Base-by-base conservation (phyloP, 2,329 filamentous ascomycete species). In the Trematosphaeria pertusa region DNA sequence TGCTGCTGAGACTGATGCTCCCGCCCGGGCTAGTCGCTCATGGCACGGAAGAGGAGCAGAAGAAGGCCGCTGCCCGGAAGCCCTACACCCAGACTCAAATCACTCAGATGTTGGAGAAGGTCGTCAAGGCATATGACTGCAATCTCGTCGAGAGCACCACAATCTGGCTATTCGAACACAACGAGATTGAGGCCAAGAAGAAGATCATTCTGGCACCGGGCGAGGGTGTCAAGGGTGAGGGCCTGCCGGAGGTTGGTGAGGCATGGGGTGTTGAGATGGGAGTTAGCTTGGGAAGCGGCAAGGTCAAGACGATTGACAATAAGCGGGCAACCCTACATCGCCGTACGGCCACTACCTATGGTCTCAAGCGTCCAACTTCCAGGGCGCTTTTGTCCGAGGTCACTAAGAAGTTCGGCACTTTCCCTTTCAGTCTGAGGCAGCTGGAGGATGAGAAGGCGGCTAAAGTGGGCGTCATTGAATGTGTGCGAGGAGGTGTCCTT, bases 231-330 rank as follows among this genome's bases (percentile, higher is more conserved):
- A 95, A 91, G 79, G 93, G 93, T 46, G 94, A 99, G 52, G 94
- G 94, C 67, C 75, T 85, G 47, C 89, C 94, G 47, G 93, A 95
- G 68, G 78, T 96, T 46, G 88, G 90, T 59, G 94, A 99, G 73
- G 92, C 96, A 52, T 99, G 94, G 94, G 94, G 94, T 75, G 90
- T 99, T 44, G 94, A 99, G 81, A 86, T 97, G 71, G 93, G 93
- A 62, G 85, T 99, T 70, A 94, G 89, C 75, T 79, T 94, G 64
- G 92, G 92, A 57, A 87, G 85, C 53, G 94, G 94, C 72, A 99
- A 99, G 82, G 88, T 96, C 75, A 99, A 97, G 87, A 87, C 81
- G 61, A 81, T 96, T 52, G 86, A 91, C 67, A 88, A 95, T 76
- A 61, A 46, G 38, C 86, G 94, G 56, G 80, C 94, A 40, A 99